Evolutionary conservation across 2,329 filamentous ascomycete species (phyloP).

Genomic region (Macrophomina tecta): DNA sequence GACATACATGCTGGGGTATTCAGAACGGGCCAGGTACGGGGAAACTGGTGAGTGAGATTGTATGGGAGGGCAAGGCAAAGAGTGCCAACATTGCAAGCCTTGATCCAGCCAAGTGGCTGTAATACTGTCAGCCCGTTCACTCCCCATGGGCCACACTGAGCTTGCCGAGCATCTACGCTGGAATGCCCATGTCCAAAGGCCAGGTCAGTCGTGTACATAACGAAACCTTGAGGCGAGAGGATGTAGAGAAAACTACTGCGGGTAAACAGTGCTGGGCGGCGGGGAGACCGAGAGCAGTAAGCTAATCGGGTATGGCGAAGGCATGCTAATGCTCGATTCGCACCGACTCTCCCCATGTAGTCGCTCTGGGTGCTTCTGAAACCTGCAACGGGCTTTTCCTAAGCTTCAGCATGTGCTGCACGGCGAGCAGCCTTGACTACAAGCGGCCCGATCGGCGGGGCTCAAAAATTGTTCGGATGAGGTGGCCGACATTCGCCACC

Average conservation of each 20-base stretch:
- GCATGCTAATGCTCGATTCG: conserved; percentile 2
- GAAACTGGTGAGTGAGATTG: conserved; percentile 53
- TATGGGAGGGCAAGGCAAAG: conserved; percentile 51
- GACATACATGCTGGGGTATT: conserved; percentile 98
- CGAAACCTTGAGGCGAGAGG: neutral
- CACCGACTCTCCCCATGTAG: conserved; percentile 2
- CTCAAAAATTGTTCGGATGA: neutral
- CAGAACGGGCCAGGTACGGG: conserved; percentile 89
- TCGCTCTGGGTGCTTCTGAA: neutral
- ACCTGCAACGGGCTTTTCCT: neutral
- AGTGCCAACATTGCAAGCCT: conserved; percentile 50
- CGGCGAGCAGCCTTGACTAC: neutral
- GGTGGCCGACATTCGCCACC: conserved; percentile 5
- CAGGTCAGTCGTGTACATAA: neutral
- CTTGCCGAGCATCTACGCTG: neutral
- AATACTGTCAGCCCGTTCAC: neutral
- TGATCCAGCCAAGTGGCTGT: conserved; percentile 46
- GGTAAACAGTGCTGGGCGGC: neutral
- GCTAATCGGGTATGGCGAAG: neutral
- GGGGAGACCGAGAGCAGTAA: neutral
- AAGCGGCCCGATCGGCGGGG: neutral
- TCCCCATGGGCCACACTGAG: neutral
- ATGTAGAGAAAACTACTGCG: too few species aligned
- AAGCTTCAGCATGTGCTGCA: conserved; percentile 3
- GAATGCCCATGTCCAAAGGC: neutral